A percentile compares a stretch with the other conserved stretches of the same genome.
phyloP scores from a whole-genome alignment of 2,329 filamentous ascomycete genomes.

The Colletotrichum sp. region DNA sequence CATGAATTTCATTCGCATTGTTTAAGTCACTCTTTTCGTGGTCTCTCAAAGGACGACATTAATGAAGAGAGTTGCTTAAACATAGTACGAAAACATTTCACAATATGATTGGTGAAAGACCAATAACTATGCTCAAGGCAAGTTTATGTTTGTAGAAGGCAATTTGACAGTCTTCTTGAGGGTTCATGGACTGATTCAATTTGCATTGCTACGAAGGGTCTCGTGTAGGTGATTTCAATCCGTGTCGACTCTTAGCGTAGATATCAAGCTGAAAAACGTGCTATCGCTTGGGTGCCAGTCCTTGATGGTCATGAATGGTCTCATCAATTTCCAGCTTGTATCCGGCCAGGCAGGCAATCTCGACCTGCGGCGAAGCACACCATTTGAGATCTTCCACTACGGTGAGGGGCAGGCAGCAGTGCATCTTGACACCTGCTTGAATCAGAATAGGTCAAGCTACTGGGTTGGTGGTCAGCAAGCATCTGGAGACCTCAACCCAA shows the following conservation, averaged over 20 bases:
- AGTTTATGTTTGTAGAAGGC: too few relatives aligned
- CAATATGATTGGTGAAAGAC: neutral
- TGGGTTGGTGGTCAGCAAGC: neutral
- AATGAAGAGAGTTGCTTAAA: neutral
- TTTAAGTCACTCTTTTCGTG: neutral
- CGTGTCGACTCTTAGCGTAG: neutral
- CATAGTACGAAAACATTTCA: neutral
- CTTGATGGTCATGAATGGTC: neutral
- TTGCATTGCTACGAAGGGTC: neutral
- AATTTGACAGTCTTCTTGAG: neutral
- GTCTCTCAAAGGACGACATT: neutral
- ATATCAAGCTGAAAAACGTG: neutral
- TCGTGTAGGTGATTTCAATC: neutral
- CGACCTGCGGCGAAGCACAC: neutral
- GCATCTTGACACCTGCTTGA: neutral
- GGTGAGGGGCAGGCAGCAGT: neutral
- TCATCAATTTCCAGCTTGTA: neutral
- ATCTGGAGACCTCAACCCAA: neutral
- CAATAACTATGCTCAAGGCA: neutral
- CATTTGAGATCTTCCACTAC: neutral
- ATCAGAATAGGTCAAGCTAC: neutral
- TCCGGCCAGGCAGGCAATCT: neutral
- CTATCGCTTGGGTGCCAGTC: neutral
- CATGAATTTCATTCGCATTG: accelerated
- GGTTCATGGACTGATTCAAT: neutral